A percentile compares a stretch with the other conserved stretches of the same genome.
phyloP scores from a whole-genome alignment of 768 basidiomycete species.

The Panaeolus papilionaceus region DNA sequence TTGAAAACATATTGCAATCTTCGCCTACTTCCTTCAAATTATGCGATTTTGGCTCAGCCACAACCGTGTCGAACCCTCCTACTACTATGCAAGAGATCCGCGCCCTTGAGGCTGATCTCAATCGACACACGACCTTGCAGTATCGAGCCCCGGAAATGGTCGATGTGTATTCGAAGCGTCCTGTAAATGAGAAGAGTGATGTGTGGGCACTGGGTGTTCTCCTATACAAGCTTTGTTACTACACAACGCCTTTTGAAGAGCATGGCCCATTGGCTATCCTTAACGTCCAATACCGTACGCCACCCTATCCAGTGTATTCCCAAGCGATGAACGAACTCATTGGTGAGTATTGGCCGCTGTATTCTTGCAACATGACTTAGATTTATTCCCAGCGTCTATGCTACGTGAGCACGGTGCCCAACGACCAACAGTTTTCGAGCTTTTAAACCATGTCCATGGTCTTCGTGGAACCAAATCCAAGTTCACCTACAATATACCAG shows the following conservation, averaged over 20 bases:
- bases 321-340: constrained; percentile 82
- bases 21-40: constrained; percentile 88
- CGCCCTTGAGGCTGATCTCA: constrained; percentile 87
- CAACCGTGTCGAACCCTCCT: constrained; percentile 77
- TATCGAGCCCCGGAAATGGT: constrained; percentile 99
- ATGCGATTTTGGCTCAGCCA: constrained; percentile 97
- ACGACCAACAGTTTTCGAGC: constrained; percentile 87
- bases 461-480: constrained; percentile 88
- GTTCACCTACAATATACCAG: constrained; percentile 68
- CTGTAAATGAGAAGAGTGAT: constrained; percentile 93
- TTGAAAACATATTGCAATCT: constrained; percentile 96
- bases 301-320: constrained; percentile 89
- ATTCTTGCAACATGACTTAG: constrained; percentile 16
- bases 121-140: constrained; percentile 94
- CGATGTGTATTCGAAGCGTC: constrained; percentile 82
- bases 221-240: constrained; percentile 98
- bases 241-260: constrained; percentile 99
- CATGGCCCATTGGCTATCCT: constrained; percentile 96
- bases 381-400: constrained; percentile 73
- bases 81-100: constrained; percentile 84
- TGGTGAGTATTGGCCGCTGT: constrained; percentile 52
- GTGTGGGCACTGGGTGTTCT: constrained; percentile 98
- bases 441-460: constrained; percentile 82
- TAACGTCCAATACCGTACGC: constrained; percentile 94
- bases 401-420: constrained; percentile 88